phyloP scores from a whole-genome alignment of 768 basidiomycete species.

The Lactifluus subvellereus region DNA sequence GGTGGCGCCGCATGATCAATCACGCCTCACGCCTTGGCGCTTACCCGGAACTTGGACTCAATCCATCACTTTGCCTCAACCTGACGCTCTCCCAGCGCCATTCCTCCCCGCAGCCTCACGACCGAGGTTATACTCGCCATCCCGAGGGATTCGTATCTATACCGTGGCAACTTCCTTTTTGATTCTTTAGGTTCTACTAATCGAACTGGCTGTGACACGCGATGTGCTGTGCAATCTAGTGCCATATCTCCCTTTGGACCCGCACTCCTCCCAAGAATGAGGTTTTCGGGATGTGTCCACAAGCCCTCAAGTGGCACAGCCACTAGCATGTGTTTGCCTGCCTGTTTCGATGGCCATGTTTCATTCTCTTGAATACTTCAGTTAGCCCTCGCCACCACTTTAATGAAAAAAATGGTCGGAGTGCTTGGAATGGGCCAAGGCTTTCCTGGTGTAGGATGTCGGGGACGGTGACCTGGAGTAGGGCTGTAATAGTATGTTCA shows the following conservation, averaged over 20 bases:
- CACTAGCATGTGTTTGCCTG: neutral
- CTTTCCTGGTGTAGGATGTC: neutral
- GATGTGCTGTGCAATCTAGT: neutral
- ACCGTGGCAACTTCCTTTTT: neutral
- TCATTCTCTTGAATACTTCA: neutral
- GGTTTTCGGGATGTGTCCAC: neutral
- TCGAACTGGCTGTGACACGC: neutral
- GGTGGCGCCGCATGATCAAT: no score
- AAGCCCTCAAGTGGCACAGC: neutral
- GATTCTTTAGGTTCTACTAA: neutral
- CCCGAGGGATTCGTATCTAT: neutral
- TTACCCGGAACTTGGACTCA: neutral
- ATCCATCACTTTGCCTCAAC: neutral
- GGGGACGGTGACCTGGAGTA: neutral
- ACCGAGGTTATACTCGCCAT: no score
- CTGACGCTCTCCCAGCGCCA: neutral
- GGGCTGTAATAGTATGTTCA: neutral
- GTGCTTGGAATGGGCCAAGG: neutral
- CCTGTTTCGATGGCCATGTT: neutral
- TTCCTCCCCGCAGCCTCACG: neutral
- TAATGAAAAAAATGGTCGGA: neutral
- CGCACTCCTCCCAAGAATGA: neutral
- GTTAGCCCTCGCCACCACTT: neutral
- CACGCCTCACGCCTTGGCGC: no score
- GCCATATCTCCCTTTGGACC: slow-evolving; percentile 3